These are phyloP conservation scores for Eucalyptus pauciflora DNA, from an alignment of 345 rosid species.

Conservation along the genomic window DNA sequence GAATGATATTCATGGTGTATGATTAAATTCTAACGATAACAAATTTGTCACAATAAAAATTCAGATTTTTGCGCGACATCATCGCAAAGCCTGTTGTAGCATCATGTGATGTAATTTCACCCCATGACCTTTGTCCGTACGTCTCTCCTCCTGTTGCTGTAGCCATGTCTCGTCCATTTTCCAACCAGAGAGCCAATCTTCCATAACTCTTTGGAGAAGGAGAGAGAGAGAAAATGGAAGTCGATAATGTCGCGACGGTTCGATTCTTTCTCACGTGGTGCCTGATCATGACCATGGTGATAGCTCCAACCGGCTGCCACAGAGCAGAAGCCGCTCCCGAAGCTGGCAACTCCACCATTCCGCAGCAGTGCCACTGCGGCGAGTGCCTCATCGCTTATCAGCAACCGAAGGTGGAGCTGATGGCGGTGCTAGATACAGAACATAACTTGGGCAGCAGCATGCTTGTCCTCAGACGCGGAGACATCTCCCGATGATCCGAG, in stretches of 20 bases:
- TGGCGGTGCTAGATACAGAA: not conserved
- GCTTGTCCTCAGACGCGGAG: accelerated
- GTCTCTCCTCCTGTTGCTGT: accelerated
- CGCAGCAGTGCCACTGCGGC: accelerated
- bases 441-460: not conserved
- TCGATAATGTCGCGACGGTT: not conserved
- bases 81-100: not conserved
- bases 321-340: not conserved
- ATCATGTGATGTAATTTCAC: not conserved
- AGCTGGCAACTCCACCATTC: not conserved
- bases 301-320: not conserved
- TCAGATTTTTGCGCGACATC: too few species aligned
- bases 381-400: not conserved
- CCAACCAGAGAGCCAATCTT: not conserved
- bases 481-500: too few species aligned
- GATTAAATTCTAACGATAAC: too few species aligned
- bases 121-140: not conserved
- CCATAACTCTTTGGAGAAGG: not conserved
- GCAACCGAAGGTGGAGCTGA: not conserved
- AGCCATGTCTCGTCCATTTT: not conserved
- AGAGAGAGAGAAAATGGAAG: not conserved
- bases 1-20: not conserved
- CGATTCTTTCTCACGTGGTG: not conserved
- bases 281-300: not conserved
- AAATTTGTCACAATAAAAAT: too few species aligned